Base-by-base conservation (phyloP, 78 protist species). In the Andalucia godoyi region DNA sequence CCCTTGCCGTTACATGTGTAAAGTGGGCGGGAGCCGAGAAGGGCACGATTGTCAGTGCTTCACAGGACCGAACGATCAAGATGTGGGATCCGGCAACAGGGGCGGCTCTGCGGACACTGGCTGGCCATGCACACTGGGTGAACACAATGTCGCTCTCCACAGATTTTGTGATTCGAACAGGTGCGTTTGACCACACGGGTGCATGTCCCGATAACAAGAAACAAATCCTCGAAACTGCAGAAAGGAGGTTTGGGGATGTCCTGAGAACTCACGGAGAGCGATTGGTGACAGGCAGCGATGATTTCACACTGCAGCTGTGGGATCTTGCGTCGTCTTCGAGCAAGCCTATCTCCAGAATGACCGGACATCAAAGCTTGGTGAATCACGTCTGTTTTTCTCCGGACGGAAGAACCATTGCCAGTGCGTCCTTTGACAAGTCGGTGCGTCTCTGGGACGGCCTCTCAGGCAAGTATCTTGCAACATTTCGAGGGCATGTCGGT, bases 81-180 rank as follows among this genome's bases (percentile, higher is more conserved):
- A 93, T 91, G 43, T 84, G 85, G 85, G 42, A 59, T 30, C 57
- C 77, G 15, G 32, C 12, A 3, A 0, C 39, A 17, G 86, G 91
- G 76, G 40, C 40, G 23, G 21, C 76, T 55, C 45, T 32, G 49
- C 71, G 87, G 52, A 70, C 72, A 2, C 74, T 96, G 25, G 85
- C 74, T 15, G 97, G 95, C 1, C 99, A 96, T 49, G 97, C 85
- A 1, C 99, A 96, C 72, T 95, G 99, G 98, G 98, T 96, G 47
- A 96, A 96, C 63, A 46, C 74, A 59, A 8, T 96, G 17, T 84
- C 97, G 2, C 73, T 96, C 55, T 77, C 57, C 84, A 89, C 97
- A 4, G 99, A 93, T 70, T 84, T 70, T 25, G 91, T 74, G 57
- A 36, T 88, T 13, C 29, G 97, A 13, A 69, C 83, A 2, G 97